These are phyloP conservation scores for Acer negundo DNA, from an alignment of 345 rosid species.

Conservation along the genomic window DNA sequence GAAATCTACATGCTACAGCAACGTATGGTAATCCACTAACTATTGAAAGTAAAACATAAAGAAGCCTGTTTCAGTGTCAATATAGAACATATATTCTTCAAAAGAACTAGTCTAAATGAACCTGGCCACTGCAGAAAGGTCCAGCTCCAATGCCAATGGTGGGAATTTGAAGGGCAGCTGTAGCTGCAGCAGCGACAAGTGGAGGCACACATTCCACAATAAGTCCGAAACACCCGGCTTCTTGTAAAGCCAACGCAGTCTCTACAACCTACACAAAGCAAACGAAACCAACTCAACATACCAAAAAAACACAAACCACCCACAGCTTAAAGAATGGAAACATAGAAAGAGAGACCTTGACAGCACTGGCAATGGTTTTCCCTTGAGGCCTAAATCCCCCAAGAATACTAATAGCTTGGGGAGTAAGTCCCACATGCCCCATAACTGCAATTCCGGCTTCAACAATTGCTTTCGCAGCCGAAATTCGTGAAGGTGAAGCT, in stretches of 20 bases:
- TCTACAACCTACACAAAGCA: conserved; percentile 70
- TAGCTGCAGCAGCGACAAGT: conserved; percentile 90
- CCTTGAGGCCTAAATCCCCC: conserved; percentile 99
- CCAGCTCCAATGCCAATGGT: conserved; percentile 98
- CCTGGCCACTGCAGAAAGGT: conserved; percentile 96
- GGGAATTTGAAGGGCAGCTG: conserved; percentile 84
- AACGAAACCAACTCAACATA: conserved; percentile 14
- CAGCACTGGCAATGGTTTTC: conserved; percentile 67
- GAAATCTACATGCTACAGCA: too few relatives aligned
- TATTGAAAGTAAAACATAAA: too few relatives aligned
- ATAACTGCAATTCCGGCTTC: conserved; percentile 96
- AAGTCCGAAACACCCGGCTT: conserved; percentile 89
- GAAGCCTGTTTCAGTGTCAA: too few relatives aligned
- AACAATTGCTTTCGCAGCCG: conserved; percentile 80
- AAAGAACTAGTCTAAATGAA: conserved; percentile 21
- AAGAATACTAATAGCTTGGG: conserved; percentile 95
- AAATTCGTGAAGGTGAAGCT: conserved; percentile 76
- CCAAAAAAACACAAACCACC: background rate
- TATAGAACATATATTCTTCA: background rate
- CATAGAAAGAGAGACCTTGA: conserved; percentile 50
- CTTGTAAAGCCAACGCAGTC: conserved; percentile 92
- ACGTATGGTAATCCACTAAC: too few relatives aligned
- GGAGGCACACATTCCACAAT: conserved; percentile 92
- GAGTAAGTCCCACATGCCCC: conserved; percentile 96
- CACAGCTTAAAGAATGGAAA: background rate